Base-by-base conservation (phyloP, 768 basidiomycete genomes). In the Lentinus brumalis region DNA sequence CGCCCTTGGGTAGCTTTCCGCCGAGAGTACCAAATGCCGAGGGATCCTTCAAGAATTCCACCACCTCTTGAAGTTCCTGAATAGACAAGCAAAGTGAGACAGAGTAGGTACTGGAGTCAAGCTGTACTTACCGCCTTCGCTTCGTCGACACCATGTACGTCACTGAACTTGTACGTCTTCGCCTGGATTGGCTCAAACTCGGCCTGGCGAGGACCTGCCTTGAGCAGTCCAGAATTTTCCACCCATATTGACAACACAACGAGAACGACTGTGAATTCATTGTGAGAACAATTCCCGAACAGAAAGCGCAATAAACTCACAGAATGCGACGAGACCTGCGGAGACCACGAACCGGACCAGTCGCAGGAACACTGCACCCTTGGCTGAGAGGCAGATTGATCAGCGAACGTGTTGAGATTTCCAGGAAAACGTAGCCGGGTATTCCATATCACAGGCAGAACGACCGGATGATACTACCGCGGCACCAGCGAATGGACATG, bases 81-180 rank as follows among this genome's bases (percentile, higher is more conserved):
- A 49, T 47, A 26, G 18, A 10, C 7, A 42, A 32, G 15, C 6
- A 14, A 14, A 15, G 35, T 50, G 30, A 56, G 42, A 30, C 16
- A 21, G 7, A 32, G 12, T 2, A 50, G 21, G 30, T 40, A 59
- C 44, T 54, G 14, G 21, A 30, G 15, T 50, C 60, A 2, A 40
- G 11, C 31, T 12, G 4, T n/a, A 73, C 81, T 44, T 53, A 89
- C 95, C 70, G 90, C 86, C 75, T 98, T 98, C 39, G 92, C 97
- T 75, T 99, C 97, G 67, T 98, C 97, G 30, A 96, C 91, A 32
- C 97, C 97, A 65, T 98, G 96, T 5, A 99, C 95, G 74, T 99
- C 97, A 63, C 85, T 87, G 71, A 99, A 98, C 68, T 85, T 95
- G 74, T 96, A 89, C 1, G 85, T 80, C 68, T 91, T 92, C 32